Evolutionary conservation across 352 stramenopile genomes (phyloP).

Genomic region (Phytopythium litorale): DNA sequence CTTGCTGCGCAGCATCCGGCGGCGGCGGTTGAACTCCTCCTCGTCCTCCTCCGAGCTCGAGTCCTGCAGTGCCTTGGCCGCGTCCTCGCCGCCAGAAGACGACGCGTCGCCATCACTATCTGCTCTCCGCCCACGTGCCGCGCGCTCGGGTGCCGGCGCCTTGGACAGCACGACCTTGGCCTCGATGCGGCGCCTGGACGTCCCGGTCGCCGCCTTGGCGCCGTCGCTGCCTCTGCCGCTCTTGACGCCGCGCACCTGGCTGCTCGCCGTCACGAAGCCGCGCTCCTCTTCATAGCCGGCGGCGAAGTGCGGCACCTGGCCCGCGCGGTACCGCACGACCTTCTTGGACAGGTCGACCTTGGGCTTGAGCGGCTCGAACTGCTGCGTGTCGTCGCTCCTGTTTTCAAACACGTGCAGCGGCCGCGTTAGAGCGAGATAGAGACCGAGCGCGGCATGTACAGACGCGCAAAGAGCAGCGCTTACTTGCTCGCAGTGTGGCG

Average conservation of each 20-base stretch:
- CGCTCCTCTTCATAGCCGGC: constrained; percentile 72
- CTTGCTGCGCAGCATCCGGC: constrained; percentile 58
- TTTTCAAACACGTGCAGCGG: neutral
- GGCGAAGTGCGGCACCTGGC: constrained; percentile 75
- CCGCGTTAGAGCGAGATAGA: neutral
- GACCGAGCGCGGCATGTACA: neutral
- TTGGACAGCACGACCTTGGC: constrained; percentile 44
- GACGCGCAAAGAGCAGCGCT: neutral
- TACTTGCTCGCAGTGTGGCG: constrained; percentile 71
- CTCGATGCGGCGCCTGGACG: constrained; percentile 46
- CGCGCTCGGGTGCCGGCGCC: constrained; percentile 6
- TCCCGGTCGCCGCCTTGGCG: constrained; percentile 6
- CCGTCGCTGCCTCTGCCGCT: constrained; percentile 11
- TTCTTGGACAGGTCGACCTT: constrained; percentile 80
- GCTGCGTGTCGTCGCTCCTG: constrained; percentile 58
- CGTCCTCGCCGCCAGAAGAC: constrained; percentile 27
- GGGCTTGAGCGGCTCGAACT: constrained; percentile 74
- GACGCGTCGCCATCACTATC: constrained; percentile 2
- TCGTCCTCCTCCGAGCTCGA: constrained; percentile 78
- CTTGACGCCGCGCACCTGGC: constrained; percentile 45
- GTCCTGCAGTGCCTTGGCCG: constrained; percentile 56
- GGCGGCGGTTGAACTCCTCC: constrained; percentile 62
- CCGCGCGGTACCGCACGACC: constrained; percentile 77
- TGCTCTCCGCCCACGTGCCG: neutral
- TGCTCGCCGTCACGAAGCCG: constrained; percentile 70